These are phyloP conservation scores for Vigna angularis DNA, from an alignment of 306 rosid species.

Conservation along the genomic window DNA sequence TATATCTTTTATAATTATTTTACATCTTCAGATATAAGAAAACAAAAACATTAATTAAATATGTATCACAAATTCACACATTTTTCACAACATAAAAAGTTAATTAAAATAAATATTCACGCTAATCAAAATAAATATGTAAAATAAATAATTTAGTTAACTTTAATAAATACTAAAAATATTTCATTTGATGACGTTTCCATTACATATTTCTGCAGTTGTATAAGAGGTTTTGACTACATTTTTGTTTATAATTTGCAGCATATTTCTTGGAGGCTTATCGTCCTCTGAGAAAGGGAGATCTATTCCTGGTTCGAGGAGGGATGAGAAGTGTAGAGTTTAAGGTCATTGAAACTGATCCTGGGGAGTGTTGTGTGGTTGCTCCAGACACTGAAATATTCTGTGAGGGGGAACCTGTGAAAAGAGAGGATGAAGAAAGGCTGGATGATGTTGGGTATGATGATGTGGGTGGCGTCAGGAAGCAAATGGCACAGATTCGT, in stretches of 20 bases:
- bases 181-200: not conserved
- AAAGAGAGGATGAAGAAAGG: conserved; percentile 71
- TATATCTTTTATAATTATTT: too few relatives aligned
- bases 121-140: too few relatives aligned
- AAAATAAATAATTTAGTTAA: too few relatives aligned
- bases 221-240: not conserved
- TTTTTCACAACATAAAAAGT: too few relatives aligned
- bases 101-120: too few relatives aligned
- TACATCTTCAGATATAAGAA: too few relatives aligned
- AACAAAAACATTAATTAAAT: too few relatives aligned
- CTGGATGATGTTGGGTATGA: conserved; percentile 71
- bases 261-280: conserved; percentile 73
- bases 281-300: conserved; percentile 75
- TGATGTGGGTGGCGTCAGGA: conserved; percentile 80
- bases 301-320: conserved; percentile 69
- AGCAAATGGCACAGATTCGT: conserved; percentile 77
- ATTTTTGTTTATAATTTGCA: conserved; percentile 43
- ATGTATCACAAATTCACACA: too few relatives aligned
- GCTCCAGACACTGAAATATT: conserved; percentile 78
- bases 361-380: conserved; percentile 71
- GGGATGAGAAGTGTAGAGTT: conserved; percentile 75
- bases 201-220: not conserved
- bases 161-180: too few relatives aligned
- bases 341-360: conserved; percentile 75
- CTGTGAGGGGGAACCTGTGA: conserved; percentile 69